phyloP scores from a whole-genome alignment of 768 basidiomycete genomes.

The Rhodotorula kratochvilovae region DNA sequence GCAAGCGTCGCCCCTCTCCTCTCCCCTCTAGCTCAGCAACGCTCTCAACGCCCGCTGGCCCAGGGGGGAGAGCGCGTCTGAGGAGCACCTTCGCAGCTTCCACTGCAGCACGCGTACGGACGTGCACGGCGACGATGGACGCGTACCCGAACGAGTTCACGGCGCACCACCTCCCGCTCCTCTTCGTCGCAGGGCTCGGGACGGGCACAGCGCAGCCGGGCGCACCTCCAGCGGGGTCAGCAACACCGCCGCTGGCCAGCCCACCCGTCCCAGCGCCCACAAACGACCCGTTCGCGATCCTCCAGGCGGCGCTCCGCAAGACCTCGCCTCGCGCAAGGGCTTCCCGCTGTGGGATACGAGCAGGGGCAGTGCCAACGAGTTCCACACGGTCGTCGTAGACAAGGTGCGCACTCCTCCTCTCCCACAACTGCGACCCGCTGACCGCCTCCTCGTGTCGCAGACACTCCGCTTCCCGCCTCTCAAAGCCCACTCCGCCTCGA shows the following conservation, averaged over 20 bases:
- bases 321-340: conserved; percentile 52
- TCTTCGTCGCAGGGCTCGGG: conserved; percentile 88
- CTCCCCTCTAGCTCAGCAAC: too few species aligned
- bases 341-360: conserved; percentile 45
- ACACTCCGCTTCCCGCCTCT: conserved; percentile 79
- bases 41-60: too few species aligned
- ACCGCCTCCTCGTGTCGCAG: conserved; percentile 44
- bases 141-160: conserved; percentile 86
- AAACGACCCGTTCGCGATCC: conserved; percentile 54
- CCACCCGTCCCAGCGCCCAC: conserved; percentile 27
- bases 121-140: conserved; percentile 62
- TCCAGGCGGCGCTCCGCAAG: conserved; percentile 63
- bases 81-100: too few species aligned
- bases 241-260: neutral
- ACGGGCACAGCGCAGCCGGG: neutral
- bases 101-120: too few species aligned
- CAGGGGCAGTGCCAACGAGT: conserved; percentile 50
- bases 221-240: conserved; percentile 28
- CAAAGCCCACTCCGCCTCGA: conserved; percentile 56
- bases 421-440: neutral
- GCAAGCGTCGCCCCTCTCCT: too few species aligned
- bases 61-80: too few species aligned
- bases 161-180: conserved; percentile 80
- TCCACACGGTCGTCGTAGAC: conserved; percentile 79
- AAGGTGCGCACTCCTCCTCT: conserved; percentile 52